Conservation (phyloP, 1,139 yeast species). For the Geotrichum australiense region DNA sequence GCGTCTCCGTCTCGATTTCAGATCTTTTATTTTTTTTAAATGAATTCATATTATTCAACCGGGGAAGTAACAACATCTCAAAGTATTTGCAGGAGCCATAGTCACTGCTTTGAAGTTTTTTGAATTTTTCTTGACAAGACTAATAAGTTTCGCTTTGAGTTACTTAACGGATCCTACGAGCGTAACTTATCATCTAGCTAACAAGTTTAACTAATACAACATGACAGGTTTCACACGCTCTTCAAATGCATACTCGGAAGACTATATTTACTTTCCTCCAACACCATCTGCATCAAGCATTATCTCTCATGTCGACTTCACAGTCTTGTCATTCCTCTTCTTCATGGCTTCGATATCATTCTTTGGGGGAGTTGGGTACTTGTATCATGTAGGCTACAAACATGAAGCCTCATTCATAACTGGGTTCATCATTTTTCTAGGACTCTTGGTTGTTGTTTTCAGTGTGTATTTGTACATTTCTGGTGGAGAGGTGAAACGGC, state of each 20-base stretch:
- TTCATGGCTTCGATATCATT: not conserved
- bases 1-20: no score
- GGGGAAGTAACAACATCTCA: not conserved
- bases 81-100: not conserved
- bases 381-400: slow-evolving; percentile 1
- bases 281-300: slow-evolving; percentile 1
- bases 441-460: not conserved
- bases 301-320: not conserved
- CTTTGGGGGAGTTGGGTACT: not conserved
- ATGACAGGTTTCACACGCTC: slow-evolving; percentile 7
- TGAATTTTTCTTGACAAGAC: no score
- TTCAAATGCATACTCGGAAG: not conserved
- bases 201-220: not conserved
- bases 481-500: not conserved
- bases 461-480: not conserved
- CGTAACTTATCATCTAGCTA: not conserved
- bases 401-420: no score
- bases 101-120: not conserved
- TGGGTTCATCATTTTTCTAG: not conserved
- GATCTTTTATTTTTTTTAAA: no score
- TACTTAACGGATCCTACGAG: no score
- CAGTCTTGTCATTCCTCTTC: not conserved
- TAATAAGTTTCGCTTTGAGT: no score
- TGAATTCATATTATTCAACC: not conserved
- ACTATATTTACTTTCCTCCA: not conserved